Evolutionary conservation across 768 basidiomycete genomes (phyloP).

Genomic region (Lentinula detonsa): DNA sequence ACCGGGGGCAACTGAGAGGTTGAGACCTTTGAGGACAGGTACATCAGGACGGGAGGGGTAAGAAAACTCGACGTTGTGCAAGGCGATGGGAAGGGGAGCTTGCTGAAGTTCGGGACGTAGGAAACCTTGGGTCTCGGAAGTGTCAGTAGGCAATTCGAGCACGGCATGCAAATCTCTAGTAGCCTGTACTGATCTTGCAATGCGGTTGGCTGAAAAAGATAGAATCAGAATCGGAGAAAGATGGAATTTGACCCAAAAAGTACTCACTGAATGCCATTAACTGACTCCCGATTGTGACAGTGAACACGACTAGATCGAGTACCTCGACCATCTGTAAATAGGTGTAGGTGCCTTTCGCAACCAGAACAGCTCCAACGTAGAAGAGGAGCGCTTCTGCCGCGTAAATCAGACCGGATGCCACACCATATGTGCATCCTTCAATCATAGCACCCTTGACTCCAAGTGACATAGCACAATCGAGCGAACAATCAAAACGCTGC

Average conservation of each 20-base stretch:
- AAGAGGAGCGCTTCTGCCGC: conserved; percentile 88
- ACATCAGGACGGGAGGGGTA: conserved; percentile 78
- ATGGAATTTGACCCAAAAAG: conserved; percentile 2
- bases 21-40: conserved; percentile 59
- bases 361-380: conserved; percentile 84
- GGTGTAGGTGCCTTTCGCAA: conserved; percentile 73
- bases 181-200: conserved; percentile 84
- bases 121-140: conserved; percentile 73
- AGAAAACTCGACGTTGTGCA: conserved; percentile 70
- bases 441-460: conserved; percentile 83
- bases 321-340: conserved; percentile 90
- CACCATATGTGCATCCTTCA: conserved; percentile 78
- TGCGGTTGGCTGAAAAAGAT: conserved; percentile 49
- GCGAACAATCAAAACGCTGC: conserved; percentile 60
- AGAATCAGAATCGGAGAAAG: background rate
- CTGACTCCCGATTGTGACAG: conserved; percentile 86
- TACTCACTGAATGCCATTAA: conserved; percentile 90
- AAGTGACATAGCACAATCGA: conserved; percentile 51
- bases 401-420: conserved; percentile 80
- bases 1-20: conserved; percentile 63
- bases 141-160: conserved; percentile 50
- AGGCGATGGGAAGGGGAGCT: conserved; percentile 31
- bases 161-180: conserved; percentile 73
- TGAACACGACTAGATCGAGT: conserved; percentile 88
- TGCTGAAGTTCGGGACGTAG: conserved; percentile 23